Evolutionary conservation across 306 rosid genomes (phyloP), one percentile per base, ranked within the genome.

Genomic region (Lathyrus sativus): DNA sequence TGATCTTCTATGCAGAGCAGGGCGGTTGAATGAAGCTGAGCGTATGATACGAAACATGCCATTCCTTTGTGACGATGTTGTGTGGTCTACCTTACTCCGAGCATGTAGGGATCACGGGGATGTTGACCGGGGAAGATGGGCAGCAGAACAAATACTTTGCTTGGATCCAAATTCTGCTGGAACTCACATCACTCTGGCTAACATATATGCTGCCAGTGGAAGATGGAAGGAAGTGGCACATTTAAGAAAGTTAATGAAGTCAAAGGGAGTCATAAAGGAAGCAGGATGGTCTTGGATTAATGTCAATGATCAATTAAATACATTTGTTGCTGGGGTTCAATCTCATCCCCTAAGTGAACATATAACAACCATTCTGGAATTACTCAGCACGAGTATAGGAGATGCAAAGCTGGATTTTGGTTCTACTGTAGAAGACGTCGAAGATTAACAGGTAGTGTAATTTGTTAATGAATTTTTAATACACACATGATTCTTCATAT

Each of bases 1-100:
- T 55, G 96, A 91, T 81, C 91, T 91, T 79, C 80, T 89, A 43
- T 89, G 96, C 76, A 90, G 96, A 73, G 91, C 87, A 73, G 95
- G 96, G 61, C 76, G 72, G 42, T 82, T 89, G 73, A 79, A 76
- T 61, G 95, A 85, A 50, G 95, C 90, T 70, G 91, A 85, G 78
- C 35, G 15, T 42, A 78, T 91, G 85, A 84, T 89, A 70, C 79
- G 45, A 75, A 62, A 63, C 67, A 89, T 87, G 87, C 85, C 95
- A 35, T 74, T 79, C 66, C 68, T 63, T 62, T 70, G 11, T 59
- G 96, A 91, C 67, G 96, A 91, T 43, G 87, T 88, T 68, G 91
- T 88, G 33, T 88, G 96, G 96, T 91, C 93, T 78, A 82, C 87
- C 73, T 80, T 91, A 72, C 92, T 89, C 17, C 82, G 95, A 76